Percentiles rank a stretch among this genome's conserved stretches.
Conservation (phyloP, 2,329 filamentous ascomycete genomes). For the Diplocarpon rosae region DNA sequence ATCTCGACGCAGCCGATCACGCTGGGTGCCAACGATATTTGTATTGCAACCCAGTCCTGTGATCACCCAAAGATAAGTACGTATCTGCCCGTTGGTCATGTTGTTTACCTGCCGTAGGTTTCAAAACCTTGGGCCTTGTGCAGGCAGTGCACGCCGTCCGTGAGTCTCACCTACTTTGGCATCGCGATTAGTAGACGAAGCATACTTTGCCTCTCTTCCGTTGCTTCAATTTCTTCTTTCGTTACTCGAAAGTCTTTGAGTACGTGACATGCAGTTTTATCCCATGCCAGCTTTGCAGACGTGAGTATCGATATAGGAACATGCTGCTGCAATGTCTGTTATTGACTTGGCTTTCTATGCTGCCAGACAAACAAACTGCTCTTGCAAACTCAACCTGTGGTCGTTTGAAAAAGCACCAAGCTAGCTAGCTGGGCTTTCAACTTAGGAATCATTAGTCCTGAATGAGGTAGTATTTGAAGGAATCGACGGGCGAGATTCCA, state of each 20-base stretch:
- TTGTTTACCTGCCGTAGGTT: no score
- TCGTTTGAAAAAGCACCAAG: neutral
- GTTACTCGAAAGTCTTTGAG: constrained; percentile 68
- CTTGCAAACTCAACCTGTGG: constrained; percentile 71
- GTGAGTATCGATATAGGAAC: constrained; percentile 18
- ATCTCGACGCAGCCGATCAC: constrained; percentile 81
- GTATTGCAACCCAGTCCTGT: constrained; percentile 78
- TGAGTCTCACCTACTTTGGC: constrained; percentile 6
- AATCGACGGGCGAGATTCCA: constrained; percentile 61
- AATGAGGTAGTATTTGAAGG: constrained; percentile 80
- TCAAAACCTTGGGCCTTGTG: constrained; percentile 37
- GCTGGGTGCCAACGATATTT: constrained; percentile 76
- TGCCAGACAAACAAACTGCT: constrained; percentile 76
- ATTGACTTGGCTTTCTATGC: constrained; percentile 74
- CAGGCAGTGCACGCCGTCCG: constrained; percentile 63
- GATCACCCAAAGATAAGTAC: constrained; percentile 81
- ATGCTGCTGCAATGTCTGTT: constrained; percentile 58
- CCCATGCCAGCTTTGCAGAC: constrained; percentile 38
- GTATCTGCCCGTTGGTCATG: constrained; percentile 39
- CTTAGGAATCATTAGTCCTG: constrained; percentile 91
- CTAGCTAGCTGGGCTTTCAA: constrained; percentile 18
- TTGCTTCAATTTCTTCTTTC: constrained; percentile 57
- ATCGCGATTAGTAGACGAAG: neutral
- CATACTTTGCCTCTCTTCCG: constrained; percentile 63
- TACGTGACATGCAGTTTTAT: constrained; percentile 74